Base-by-base conservation (phyloP, 768 basidiomycete genomes). In the Tricholoma sp. region DNA sequence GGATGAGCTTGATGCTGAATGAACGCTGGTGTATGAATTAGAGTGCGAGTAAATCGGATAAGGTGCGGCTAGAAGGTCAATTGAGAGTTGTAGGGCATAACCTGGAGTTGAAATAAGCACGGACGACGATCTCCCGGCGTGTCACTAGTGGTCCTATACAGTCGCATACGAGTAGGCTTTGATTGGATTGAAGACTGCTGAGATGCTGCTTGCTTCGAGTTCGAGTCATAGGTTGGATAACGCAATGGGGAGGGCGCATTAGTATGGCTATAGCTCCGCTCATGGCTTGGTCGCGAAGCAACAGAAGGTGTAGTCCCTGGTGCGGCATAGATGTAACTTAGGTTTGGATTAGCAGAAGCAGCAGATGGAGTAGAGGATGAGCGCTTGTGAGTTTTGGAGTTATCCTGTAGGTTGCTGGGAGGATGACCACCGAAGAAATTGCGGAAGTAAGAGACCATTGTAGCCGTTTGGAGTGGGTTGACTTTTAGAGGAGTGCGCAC, bases 401-500 rank as follows among this genome's bases (percentile, higher is more conserved):
- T 61, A 24, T 57, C 63, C 59, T 50, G 63, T 61, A 61, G 66
- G 41, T 57, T 58, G 52, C 50, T 31, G n/a, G 34, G 60, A 54
- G 68, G 51, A 21, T 56, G 52, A 41, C 61, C 66, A 50, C 52
- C 52, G 39, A 63, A 59, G 57, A 64, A 57, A 56, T 41, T 78
- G 59, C 81, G 81, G 57, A 83, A 64, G 70, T 79, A 79, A 32
- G 81, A 76, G 51, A 79, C 73, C 80, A 82, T 82, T 5, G n/a
- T 16, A 43, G 54, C 50, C 10, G 3, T 43, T 29, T n/a, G 11
- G 27, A 55, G 10, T n/a, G 27, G 46, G 43, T 29, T 0, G 14
- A 14, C 11, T 3, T 16, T 22, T 10, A 14, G 9, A 12, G 43
- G 18, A 14, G 4, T 8, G 9, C 5, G 3, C 12, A 16, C 35